Evolutionary conservation across 345 rosid genomes (phyloP), one percentile per base, ranked within the genome.

Genomic region (Erodium maritimum): DNA sequence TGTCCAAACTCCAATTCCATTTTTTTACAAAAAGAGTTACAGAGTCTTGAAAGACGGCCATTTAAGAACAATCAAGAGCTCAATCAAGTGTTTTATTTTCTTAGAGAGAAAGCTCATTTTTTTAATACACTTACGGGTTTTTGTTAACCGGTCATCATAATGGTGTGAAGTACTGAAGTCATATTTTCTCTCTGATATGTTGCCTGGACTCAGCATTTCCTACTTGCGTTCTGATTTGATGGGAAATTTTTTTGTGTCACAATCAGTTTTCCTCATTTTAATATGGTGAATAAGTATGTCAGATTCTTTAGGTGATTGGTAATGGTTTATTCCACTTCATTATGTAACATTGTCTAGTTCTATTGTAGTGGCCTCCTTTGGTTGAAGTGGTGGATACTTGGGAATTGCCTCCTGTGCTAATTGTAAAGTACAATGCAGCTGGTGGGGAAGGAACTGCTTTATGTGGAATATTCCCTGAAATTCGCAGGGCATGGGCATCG

Each of bases 401-500:
- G 87, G 96, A 88, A 65, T 74, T 88, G 68, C 99, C 99, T 68
- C 69, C 83, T 21, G 84, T 84, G 29, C 91, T 91, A 33, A 73
- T 88, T 63, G 94, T 88, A 64, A 83, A 95, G 61, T 91, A 91
- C 52, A 91, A 91, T 67, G 80, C 87, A 5, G 88, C 99, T 48
- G 94, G 99, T 17, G 96, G 99, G 17, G 99, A 91, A 75, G 99
- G 96, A 46, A 91, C 90, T 10, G 99, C 99, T 20, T 60, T 91
- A 45, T 91, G 99, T 59, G 99, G 99, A 22, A 83, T 91, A 65
- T 91, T 91, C 59, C 96, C 96, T 0, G 95, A 89, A 82, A 84
- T 91, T 67, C 80, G 86, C 45, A 71, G 95, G 60, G 98, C 95
- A 5, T 91, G 99, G 99, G 99, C 99, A 19, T 88, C 99, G 0